These are phyloP conservation scores for Phylloporus arenicola DNA, from an alignment of 768 basidiomycete genomes.

Conservation along the genomic window DNA sequence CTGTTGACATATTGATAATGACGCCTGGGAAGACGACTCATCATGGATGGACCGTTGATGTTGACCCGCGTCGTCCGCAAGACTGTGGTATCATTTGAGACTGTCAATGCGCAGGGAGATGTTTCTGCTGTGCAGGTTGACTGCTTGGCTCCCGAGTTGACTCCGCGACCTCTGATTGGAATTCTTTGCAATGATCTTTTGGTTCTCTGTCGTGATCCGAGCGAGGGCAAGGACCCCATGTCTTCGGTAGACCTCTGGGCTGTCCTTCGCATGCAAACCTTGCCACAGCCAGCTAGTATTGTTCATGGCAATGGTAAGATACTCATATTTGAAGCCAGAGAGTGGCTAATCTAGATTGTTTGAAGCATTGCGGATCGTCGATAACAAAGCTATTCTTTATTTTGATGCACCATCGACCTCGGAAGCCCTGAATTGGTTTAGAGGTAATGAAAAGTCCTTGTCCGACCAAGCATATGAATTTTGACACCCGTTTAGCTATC, in stretches of 20 bases:
- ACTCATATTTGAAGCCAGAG: background rate
- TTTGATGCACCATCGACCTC: conserved; percentile 82
- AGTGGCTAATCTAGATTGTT: conserved; percentile 4
- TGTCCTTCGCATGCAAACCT: conserved; percentile 90
- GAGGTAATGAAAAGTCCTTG: conserved; percentile 48
- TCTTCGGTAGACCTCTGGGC: conserved; percentile 91
- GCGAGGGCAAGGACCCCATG: conserved; percentile 69
- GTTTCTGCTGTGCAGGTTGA: conserved; percentile 83
- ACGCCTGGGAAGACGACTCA: conserved; percentile 57
- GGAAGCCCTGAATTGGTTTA: conserved; percentile 84
- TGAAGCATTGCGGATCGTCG: conserved; percentile 77
- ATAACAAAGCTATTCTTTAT: conserved; percentile 88
- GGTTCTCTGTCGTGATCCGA: conserved; percentile 85
- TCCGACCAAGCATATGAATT: background rate
- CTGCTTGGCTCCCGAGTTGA: conserved; percentile 81
- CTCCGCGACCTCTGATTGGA: conserved; percentile 71
- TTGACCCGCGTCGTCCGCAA: conserved; percentile 91
- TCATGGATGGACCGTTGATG: conserved; percentile 85
- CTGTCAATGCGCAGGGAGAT: conserved; percentile 71
- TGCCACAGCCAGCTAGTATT: conserved; percentile 85
- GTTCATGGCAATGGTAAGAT: conserved; percentile 76
- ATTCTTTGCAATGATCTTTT: conserved; percentile 91
- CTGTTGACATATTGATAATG: conserved; percentile 3
- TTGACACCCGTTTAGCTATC: conserved; percentile 51
- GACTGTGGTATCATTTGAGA: conserved; percentile 73